Evolutionary conservation across 345 rosid genomes (phyloP), one percentile per base, ranked within the genome.

Genomic region (Viola odorata): DNA sequence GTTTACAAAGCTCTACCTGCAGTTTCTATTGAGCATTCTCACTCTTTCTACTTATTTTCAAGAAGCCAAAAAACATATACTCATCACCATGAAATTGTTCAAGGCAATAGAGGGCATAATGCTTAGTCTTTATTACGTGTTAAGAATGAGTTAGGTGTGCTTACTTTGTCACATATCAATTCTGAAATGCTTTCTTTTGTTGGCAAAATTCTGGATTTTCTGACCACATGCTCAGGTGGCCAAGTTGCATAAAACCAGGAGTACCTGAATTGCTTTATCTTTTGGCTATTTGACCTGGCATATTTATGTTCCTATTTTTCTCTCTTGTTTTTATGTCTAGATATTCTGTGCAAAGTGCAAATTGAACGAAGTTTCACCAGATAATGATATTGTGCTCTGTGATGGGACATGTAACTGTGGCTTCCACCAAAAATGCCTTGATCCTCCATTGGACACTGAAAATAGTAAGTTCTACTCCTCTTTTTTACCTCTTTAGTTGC

Each of bases 371-470:
- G 95, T 91, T 74, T 83, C 75, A 74, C 84, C 62, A 5, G 99
- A 91, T 80, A 90, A 94, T 63, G 99, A 94, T 75, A 90, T 90
- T 52, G 70, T 90, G 63, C 92, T 94, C 42, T 94, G 99, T 71
- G 99, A 94, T 81, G 99, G 99, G 65, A 85, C 87, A 37, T 94
- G 99, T 80, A 88, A 85, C 66, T 76, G 96, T 47, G 97, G 87
- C 51, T 94, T 90, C 72, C 99, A 94, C 75, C 96, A 94, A 80
- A 86, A 78, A 70, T 94, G 97, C 69, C 89, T 88, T 59, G 91
- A 86, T 65, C 97, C 97, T 64, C 97, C 97, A 38, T 62, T 90
- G 83, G 87, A 88, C 72, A 88, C 96, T 45, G 92, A 82, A 67
- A 82, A 68, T 71, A 88, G 99, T 94, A 84, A 69, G 90, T 65